Evolutionary conservation across 306 rosid species (phyloP).

Genomic region (Sesbania bispinosa): DNA sequence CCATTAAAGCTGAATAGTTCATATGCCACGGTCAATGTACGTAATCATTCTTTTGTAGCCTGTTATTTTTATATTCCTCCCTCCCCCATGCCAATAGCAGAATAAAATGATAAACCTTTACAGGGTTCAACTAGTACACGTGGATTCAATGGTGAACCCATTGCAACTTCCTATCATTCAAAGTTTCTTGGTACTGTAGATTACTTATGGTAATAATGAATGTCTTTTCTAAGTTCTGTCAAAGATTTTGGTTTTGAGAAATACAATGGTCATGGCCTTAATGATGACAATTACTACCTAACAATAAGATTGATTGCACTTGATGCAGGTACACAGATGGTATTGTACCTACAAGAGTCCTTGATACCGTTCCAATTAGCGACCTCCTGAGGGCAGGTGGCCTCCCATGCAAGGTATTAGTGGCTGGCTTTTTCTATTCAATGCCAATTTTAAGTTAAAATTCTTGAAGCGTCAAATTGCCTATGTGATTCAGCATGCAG

Average conservation of each 20-base stretch:
- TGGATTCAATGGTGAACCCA: slow-evolving; percentile 67
- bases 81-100: background rate
- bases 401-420: slow-evolving; percentile 81
- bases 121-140: slow-evolving; percentile 70
- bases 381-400: slow-evolving; percentile 65
- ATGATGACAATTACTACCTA: background rate
- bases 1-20: slow-evolving; percentile 74
- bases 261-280: background rate
- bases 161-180: slow-evolving; percentile 85
- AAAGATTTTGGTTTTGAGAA: slow-evolving; percentile 9
- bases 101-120: slow-evolving; percentile 10
- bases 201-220: slow-evolving; percentile 69
- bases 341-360: slow-evolving; percentile 64
- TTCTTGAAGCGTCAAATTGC: background rate
- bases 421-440: background rate
- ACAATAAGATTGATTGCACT: slow-evolving; percentile 12
- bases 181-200: slow-evolving; percentile 94
- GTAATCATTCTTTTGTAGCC: slow-evolving; percentile 18
- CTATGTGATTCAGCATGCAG: background rate
- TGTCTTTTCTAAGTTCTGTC: background rate
- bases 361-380: slow-evolving; percentile 68
- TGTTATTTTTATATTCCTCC: background rate
- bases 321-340: slow-evolving; percentile 64
- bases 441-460: background rate
- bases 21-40: slow-evolving; percentile 65